Evolutionary conservation across 441 rosid genomes (phyloP), one percentile per base, ranked within the genome.

Genomic region (Populus hybrid): DNA sequence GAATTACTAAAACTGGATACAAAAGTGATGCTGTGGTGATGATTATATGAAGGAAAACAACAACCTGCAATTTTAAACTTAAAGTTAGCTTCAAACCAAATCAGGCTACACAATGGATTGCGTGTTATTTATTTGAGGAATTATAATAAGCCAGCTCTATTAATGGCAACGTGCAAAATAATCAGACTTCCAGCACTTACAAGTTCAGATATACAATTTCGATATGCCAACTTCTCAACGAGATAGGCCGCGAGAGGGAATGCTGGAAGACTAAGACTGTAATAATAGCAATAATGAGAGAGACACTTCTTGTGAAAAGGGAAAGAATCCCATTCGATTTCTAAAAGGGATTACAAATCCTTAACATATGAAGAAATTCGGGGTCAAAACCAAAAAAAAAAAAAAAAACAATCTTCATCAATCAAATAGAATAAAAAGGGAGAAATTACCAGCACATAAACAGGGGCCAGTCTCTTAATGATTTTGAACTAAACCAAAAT

Each of bases 401-500:
- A 40, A 40, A 40, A 9, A 50, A 50, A 50, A 50, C 7, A 50
- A 50, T 50, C 59, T 50, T 50, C 59, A 67, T n/a, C 38, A 5
- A 67, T 67, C 69, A 67, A 67, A 67, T 67, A 67, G 69, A 67
- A 28, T 33, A 67, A 67, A 35, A 35, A 67, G 9, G 31, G 5
- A 64, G 77, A 64, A 40, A 76, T 80, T 92, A 94, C 98, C 99
- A 93, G 88, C 98, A 93, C 99, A 96, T 96, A 81, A 96, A 81
- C 67, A 96, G 96, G 0, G 98, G 99, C 99, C 99, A 96, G 80
- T 94, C 99, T 83, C 98, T 90, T 82, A 94, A 81, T 6, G 95
- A 92, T 45, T 80, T 90, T 9, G 99, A 93, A 75, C 95, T 92
- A 86, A 96, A 96, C 99, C 98, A 94, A 86, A 93, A 96, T n/a